A percentile compares a stretch with the other conserved stretches of the same genome.
Conservation (phyloP, 2,329 filamentous ascomycete genomes). For the Amauroascus verrucosus region DNA sequence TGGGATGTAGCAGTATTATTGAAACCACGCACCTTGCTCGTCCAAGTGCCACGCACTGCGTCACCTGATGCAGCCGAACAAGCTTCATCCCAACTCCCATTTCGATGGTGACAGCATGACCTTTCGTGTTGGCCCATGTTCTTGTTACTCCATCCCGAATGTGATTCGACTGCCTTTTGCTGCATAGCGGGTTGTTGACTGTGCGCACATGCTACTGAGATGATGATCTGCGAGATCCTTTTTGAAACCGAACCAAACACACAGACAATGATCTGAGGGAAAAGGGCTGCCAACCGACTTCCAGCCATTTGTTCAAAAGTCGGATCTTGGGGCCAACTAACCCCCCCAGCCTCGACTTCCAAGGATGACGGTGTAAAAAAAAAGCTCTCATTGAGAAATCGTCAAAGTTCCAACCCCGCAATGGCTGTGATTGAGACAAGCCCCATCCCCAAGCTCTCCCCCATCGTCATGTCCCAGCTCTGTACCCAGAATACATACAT, state of each 20-base stretch:
- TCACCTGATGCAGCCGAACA: slow-evolving; percentile 8
- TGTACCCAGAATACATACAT: not conserved
- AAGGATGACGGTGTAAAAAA: not conserved
- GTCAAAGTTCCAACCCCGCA: not conserved
- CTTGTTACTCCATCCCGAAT: not conserved
- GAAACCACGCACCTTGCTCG: slow-evolving; percentile 3
- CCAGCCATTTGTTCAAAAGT: not conserved
- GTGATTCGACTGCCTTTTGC: not conserved
- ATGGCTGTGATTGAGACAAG: not conserved
- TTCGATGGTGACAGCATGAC: not conserved
- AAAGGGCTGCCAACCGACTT: not conserved
- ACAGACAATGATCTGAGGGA: not conserved
- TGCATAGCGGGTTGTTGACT: not conserved
- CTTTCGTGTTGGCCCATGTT: slow-evolving; percentile 1
- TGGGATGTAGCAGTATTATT: not conserved
- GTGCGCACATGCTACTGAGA: not conserved
- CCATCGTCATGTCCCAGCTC: not conserved
- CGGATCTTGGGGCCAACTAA: not conserved
- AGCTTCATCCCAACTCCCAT: not conserved
- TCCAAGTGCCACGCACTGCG: slow-evolving; percentile 9
- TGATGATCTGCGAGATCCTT: slow-evolving; percentile 7
- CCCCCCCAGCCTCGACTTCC: not conserved
- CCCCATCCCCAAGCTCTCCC: not conserved
- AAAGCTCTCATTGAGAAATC: not conserved
- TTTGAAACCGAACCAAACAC: slow-evolving; percentile 4